Percentiles rank a stretch among this genome's conserved stretches.
Conservation (phyloP, 176 grass and related monocot genomes). For the Eragrostis curvula region DNA sequence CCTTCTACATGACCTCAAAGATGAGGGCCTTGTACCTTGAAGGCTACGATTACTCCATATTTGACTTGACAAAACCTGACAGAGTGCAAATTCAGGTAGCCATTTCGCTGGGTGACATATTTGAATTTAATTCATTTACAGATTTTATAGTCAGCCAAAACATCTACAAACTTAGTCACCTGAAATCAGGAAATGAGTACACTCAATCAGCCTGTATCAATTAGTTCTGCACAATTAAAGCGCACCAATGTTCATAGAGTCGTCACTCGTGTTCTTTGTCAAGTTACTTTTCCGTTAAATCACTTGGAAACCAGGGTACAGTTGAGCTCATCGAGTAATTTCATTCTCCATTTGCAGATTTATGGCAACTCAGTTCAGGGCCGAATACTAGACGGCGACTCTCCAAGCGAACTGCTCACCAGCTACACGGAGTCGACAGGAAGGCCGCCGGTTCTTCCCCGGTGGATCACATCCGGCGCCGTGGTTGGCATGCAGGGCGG, state of each 20-base stretch:
- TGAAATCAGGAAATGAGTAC: not conserved
- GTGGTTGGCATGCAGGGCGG: slow-evolving; percentile 93
- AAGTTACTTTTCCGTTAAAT: no score
- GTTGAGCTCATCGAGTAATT: not conserved
- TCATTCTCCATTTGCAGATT: slow-evolving; percentile 39
- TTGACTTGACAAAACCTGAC: slow-evolving; percentile 84
- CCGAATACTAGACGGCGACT: slow-evolving; percentile 67
- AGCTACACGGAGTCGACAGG: slow-evolving; percentile 76
- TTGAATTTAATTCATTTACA: not conserved
- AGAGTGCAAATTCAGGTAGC: slow-evolving; percentile 92
- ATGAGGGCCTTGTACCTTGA: slow-evolving; percentile 92
- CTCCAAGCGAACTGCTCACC: slow-evolving; percentile 68
- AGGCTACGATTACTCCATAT: slow-evolving; percentile 88
- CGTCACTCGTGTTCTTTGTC: no score
- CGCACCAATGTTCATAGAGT: not conserved
- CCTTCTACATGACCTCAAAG: slow-evolving; percentile 96
- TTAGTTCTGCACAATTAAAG: not conserved
- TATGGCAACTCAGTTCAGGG: slow-evolving; percentile 65
- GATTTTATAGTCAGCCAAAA: not conserved
- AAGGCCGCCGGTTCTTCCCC: slow-evolving; percentile 77
- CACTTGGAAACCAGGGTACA: not conserved
- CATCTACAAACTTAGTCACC: not conserved
- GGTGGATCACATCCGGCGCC: slow-evolving; percentile 86
- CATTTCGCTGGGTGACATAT: not conserved
- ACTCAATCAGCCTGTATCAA: not conserved